Evolutionary conservation across 805 yeast species (phyloP), one percentile per base, ranked within the genome.

Genomic region (Cyberlindnera xishuangbannaensis): DNA sequence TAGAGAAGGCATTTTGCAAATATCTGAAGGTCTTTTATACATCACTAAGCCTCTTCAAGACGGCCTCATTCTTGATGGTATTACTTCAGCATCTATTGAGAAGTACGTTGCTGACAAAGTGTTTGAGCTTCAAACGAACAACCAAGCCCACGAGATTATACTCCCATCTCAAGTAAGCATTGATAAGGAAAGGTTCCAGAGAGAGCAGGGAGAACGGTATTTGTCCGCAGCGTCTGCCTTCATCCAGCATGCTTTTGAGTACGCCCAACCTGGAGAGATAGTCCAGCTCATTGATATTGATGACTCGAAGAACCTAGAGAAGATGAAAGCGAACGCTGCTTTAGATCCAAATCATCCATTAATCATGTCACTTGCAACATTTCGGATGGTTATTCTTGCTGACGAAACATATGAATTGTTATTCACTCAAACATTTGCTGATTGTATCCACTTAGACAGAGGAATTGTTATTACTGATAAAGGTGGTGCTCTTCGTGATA

Each of bases 301-400:
- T 28, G 62, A 57, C 14, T 53, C 51, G 15, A 45, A 47, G 18
- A 53, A 50, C 14, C 28, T 37, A 1, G 46, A 45, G 12, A 48
- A 43, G 25, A 37, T 46, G 27, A 66, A 66, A 18, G 86, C 85
- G 30, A 86, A 87, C 51, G 84, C 76, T 5, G 95, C 95, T 0
- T 61, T 86, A 24, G 84, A 86, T 51, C 95, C 95, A 4, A 67
- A 72, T 20, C 73, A 78, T 20, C 95, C 95, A 1, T 76, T 80
- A 8, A 75, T 63, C 37, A 68, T 88, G 33, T 83, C 82, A 33
- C 62, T 86, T 13, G 85, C 97, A 0, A 87, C 95, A 1, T 90
- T 90, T 61, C 66, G 97, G 41, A 90, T 90, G 98, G 94, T 92
- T 2, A 63, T 92, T 6, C 64, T 90, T 6, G 97, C 97, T 0